Conservation (phyloP, 768 basidiomycete species). For the Tubosaeta brunneosetosa region DNA sequence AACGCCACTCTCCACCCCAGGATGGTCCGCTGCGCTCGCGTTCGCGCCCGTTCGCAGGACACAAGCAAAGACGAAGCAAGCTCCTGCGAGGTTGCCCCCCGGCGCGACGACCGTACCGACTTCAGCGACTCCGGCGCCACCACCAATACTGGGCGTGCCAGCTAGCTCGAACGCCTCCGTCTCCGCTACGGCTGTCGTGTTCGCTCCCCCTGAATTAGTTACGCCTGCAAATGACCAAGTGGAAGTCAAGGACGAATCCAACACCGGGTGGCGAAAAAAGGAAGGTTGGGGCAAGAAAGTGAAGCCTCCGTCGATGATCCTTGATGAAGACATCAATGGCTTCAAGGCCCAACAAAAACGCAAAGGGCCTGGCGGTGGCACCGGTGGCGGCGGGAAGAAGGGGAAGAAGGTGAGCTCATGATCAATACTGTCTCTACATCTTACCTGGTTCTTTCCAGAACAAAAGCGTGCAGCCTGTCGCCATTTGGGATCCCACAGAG, state of each 20-base stretch:
- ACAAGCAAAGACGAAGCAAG: constrained; percentile 54
- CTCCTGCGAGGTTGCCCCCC: constrained; percentile 33
- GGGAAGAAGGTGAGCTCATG: constrained; percentile 54
- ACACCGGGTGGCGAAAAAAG: constrained; percentile 36
- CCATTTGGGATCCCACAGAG: constrained; percentile 75
- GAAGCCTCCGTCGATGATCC: constrained; percentile 85
- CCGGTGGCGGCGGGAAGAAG: constrained; percentile 41
- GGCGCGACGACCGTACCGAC: constrained; percentile 51
- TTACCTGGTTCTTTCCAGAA: constrained; percentile 39
- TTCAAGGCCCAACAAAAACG: constrained; percentile 60
- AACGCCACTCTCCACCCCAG: constrained; percentile 33
- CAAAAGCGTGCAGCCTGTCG: constrained; percentile 49
- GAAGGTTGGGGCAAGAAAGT: constrained; percentile 85
- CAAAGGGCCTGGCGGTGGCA: constrained; percentile 42
- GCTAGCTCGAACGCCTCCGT: constrained; percentile 27
- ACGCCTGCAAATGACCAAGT: constrained; percentile 22
- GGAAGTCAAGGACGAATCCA: constrained; percentile 25
- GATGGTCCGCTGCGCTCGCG: constrained; percentile 86
- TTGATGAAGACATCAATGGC: constrained; percentile 86
- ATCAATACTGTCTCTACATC: background rate
- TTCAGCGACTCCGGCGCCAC: constrained; percentile 36
- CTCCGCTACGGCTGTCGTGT: constrained; percentile 61
- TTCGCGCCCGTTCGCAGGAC: constrained; percentile 78
- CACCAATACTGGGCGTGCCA: constrained; percentile 30
- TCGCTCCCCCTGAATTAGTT: constrained; percentile 61